These are phyloP conservation scores for Pleurostoma richardsiae DNA, from an alignment of 2,329 filamentous ascomycete species.

Conservation along the genomic window DNA sequence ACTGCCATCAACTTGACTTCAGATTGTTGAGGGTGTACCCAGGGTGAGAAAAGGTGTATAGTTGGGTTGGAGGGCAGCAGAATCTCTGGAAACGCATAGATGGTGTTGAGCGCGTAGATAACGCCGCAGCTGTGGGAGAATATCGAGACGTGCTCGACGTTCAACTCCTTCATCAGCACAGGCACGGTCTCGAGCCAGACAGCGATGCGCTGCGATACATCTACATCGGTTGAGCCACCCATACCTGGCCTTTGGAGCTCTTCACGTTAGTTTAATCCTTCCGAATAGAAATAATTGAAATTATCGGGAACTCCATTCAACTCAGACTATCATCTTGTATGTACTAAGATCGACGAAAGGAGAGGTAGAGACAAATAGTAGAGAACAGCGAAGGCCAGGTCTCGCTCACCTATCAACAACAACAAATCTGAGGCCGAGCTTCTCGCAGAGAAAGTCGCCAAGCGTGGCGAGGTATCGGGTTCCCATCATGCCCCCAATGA, in stretches of 20 bases:
- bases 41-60: constrained; percentile 30
- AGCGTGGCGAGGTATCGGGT: constrained; percentile 19
- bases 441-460: constrained; percentile 20
- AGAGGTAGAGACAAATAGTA: neutral
- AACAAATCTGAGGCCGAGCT: constrained; percentile 27
- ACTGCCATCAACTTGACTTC: constrained; percentile 17
- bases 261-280: neutral
- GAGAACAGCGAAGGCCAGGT: neutral
- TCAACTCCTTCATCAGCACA: constrained; percentile 25
- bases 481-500: constrained; percentile 31
- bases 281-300: neutral
- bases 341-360: neutral
- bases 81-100: constrained; percentile 23
- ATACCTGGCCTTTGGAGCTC: constrained; percentile 30
- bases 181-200: constrained; percentile 35
- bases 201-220: neutral
- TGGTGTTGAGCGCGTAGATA: constrained; percentile 34
- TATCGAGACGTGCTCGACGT: constrained; percentile 29
- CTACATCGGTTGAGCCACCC: constrained; percentile 33
- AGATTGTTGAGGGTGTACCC: constrained; percentile 31
- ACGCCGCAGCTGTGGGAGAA: constrained; percentile 34
- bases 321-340: neutral
- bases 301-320: neutral
- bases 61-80: constrained; percentile 19
- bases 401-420: constrained; percentile 28